Conservation (phyloP, 2,329 filamentous ascomycete species). For the Elsinoe arachidis region DNA sequence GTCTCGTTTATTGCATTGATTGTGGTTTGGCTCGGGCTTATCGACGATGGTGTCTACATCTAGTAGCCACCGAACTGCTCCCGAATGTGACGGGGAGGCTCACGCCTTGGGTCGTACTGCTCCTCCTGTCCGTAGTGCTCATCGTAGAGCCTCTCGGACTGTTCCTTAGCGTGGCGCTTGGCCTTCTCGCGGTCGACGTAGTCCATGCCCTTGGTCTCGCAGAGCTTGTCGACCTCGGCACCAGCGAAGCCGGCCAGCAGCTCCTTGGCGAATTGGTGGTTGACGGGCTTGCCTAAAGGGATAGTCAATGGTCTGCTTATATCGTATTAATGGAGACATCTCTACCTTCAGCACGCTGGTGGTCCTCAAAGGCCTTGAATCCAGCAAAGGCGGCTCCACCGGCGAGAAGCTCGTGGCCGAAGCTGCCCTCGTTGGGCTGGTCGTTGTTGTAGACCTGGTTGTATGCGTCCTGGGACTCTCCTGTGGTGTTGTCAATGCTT, state of each 20-base stretch:
- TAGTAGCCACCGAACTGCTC: conserved; percentile 24
- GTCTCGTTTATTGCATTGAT: no score
- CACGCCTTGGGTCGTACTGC: conserved; percentile 39
- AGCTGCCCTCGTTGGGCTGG: conserved; percentile 49
- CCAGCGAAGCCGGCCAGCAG: conserved; percentile 62
- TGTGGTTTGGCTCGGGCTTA: no score
- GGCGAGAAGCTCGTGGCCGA: conserved; percentile 66
- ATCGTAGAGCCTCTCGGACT: conserved; percentile 40
- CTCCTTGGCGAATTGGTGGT: conserved; percentile 71
- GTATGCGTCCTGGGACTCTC: conserved; percentile 46
- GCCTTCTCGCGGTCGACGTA: conserved; percentile 41
- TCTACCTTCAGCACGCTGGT: conserved; percentile 59
- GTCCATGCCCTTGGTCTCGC: conserved; percentile 48
- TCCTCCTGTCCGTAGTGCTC: conserved; percentile 40
- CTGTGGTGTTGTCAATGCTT: conserved; percentile 26
- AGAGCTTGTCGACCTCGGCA: conserved; percentile 66
- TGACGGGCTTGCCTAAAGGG: conserved; percentile 56
- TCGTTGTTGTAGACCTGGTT: conserved; percentile 45
- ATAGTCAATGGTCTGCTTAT: background rate
- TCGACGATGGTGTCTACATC: background rate
- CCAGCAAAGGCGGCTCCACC: conserved; percentile 70
- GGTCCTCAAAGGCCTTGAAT: conserved; percentile 71
- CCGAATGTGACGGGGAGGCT: conserved; percentile 26
- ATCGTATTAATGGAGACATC: conserved; percentile 5
- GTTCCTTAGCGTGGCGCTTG: conserved; percentile 37